phyloP scores from a whole-genome alignment of 1,284 basidiomycete species.

The Abortiporus biennis region DNA sequence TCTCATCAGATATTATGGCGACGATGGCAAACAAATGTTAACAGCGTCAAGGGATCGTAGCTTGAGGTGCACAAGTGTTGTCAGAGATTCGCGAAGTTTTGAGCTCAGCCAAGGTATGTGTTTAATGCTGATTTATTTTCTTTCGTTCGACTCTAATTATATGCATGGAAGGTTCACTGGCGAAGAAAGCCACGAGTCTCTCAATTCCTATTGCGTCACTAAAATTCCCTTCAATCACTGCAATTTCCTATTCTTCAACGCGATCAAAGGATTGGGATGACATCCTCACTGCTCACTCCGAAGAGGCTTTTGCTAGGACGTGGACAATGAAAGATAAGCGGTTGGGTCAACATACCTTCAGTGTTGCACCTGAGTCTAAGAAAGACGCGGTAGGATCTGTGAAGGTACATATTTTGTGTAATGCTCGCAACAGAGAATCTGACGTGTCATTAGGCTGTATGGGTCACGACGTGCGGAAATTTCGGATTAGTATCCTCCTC shows the following conservation, averaged over 20 bases:
- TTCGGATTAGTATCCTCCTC: constrained; percentile 86
- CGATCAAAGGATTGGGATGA: constrained; percentile 98
- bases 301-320: constrained; percentile 75
- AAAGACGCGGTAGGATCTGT: constrained; percentile 43
- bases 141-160: constrained; percentile 1
- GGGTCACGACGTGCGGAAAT: constrained; percentile 93
- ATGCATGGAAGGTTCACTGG: constrained; percentile 58
- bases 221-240: constrained; percentile 76
- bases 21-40: constrained; percentile 92
- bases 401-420: constrained; percentile 37
- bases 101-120: constrained; percentile 95
- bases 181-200: constrained; percentile 78
- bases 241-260: constrained; percentile 75
- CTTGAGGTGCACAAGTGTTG: constrained; percentile 86
- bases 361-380: constrained; percentile 45
- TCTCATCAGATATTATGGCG: constrained; percentile 91
- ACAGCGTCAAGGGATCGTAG: constrained; percentile 86
- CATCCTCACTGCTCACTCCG: constrained; percentile 84
- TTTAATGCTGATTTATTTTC: neutral
- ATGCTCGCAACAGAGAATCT: neutral
- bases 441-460: constrained; percentile 57
- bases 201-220: constrained; percentile 77
- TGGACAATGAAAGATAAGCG: constrained; percentile 86
- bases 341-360: constrained; percentile 69
- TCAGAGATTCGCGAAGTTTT: constrained; percentile 88